Base-by-base conservation (phyloP, 805 yeast species). In the Candida berthetii region DNA sequence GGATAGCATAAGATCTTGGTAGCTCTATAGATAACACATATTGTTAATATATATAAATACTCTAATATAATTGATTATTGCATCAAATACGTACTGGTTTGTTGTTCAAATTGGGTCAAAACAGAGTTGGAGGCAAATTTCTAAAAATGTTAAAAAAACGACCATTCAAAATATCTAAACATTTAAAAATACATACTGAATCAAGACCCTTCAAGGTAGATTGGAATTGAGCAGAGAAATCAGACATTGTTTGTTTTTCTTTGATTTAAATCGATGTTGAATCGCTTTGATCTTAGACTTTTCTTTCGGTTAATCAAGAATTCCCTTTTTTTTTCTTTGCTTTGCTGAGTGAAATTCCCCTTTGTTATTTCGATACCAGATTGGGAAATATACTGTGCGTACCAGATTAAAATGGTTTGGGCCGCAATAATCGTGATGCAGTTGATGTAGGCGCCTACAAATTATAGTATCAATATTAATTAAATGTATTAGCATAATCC, bases 1-100 rank as follows among this genome's bases (percentile, higher is more conserved):
- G 63, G 17, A 82, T 84, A 32, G 86, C 84, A 59, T 91, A 93
- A 3, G 96, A 82, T 73, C 90, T 84, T 61, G 98, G 97, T 28
- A 76, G 52, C 38, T 72, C 68, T 39, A 77, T 69, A 40, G n/a
- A 61, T 63, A 29, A 22, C 9, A 7, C 8, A 7, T 22, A 22
- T 6, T 22, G 9, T 22, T 6, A 22, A 22, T 22, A 22, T 22
- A 22, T n/a, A n/a, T n/a, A n/a, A n/a, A 8, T 38, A 38, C 6
- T 37, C 18, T 3, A n/a, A 13, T n/a, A n/a, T n/a, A n/a, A n/a
- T n/a, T n/a, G n/a, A n/a, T n/a, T n/a, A n/a, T n/a, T n/a, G n/a
- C n/a, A n/a, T n/a, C n/a, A n/a, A n/a, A n/a, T 27, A 28, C 48
- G 4, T 34, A 34, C 36, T 50, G 29, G 61, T 44, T 17, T 50